Conservation (phyloP, 192 early-diverging fungal genomes). For the Funneliformis mosseae region DNA sequence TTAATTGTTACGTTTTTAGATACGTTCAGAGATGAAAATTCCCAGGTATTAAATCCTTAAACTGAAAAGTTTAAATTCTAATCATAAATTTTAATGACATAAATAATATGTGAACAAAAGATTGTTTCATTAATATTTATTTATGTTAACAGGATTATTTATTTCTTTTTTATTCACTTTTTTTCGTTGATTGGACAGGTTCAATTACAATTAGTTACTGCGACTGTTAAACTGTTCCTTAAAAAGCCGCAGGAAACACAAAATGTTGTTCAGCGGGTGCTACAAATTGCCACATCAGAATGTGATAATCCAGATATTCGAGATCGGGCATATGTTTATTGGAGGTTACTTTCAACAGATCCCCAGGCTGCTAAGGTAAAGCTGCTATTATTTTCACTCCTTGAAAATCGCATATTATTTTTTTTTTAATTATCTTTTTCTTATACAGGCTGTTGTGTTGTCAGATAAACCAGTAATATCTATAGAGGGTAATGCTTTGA, state of each 20-base stretch:
- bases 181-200: constrained; percentile 53
- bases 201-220: constrained; percentile 89
- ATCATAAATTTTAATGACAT: not conserved
- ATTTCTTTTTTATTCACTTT: not conserved
- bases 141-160: not conserved
- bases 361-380: constrained; percentile 87
- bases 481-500: constrained; percentile 64
- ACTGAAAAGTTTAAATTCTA: not conserved
- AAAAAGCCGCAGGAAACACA: constrained; percentile 85
- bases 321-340: constrained; percentile 97
- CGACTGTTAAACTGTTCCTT: constrained; percentile 93
- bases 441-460: constrained; percentile 72
- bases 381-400: not conserved
- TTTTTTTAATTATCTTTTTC: constrained; percentile 28
- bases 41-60: constrained; percentile 48
- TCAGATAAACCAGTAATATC: constrained; percentile 88
- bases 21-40: constrained; percentile 83
- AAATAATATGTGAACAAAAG: not conserved
- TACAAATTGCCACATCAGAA: constrained; percentile 86
- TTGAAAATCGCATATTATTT: not conserved
- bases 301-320: constrained; percentile 95
- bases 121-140: not conserved
- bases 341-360: constrained; percentile 92
- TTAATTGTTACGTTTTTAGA: constrained; percentile 81
- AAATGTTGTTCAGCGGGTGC: constrained; percentile 81